Evolutionary conservation across 768 basidiomycete species (phyloP).

Genomic region (Tylopilus felleus): DNA sequence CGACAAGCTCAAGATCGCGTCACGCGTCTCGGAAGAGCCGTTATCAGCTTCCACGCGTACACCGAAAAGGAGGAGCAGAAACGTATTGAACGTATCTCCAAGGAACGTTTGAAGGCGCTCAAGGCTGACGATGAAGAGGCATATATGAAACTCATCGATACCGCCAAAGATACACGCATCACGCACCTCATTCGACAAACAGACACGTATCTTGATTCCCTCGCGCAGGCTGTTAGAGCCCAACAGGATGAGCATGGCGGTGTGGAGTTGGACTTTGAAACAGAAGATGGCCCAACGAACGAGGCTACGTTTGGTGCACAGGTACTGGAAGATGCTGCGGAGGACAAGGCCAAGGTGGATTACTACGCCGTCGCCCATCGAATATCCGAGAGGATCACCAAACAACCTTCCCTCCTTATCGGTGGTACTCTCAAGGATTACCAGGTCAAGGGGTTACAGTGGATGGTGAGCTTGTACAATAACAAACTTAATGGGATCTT

Average conservation of each 20-base stretch:
- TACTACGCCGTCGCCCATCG: conserved; percentile 96
- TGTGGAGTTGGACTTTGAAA: conserved; percentile 42
- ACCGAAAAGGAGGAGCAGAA: conserved; percentile 99
- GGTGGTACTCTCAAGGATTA: conserved; percentile 94
- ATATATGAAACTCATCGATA: conserved; percentile 99
- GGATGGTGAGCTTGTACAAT: conserved; percentile 98
- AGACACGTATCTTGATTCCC: conserved; percentile 89
- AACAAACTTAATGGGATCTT: conserved; percentile 93
- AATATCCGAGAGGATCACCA: conserved; percentile 79
- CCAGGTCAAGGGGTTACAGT: conserved; percentile 91
- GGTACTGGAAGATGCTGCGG: conserved; percentile 54
- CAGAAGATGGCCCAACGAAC: conserved; percentile 70
- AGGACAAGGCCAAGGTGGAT: conserved; percentile 76
- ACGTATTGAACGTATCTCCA: conserved; percentile 90
- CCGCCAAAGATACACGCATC: conserved; percentile 98
- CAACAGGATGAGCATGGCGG: conserved; percentile 76
- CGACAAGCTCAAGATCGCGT: conserved; percentile 62
- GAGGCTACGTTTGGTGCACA: conserved; percentile 92
- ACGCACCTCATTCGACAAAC: conserved; percentile 94
- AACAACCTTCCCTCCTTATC: conserved; percentile 69
- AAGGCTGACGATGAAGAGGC: conserved; percentile 99
- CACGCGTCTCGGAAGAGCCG: conserved; percentile 64
- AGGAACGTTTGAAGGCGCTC: conserved; percentile 96
- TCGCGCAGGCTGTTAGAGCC: conserved; percentile 88
- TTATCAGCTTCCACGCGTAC: conserved; percentile 78